Conservation (phyloP, 192 early-diverging fungal genomes). For the Linnemannia hyalina region DNA sequence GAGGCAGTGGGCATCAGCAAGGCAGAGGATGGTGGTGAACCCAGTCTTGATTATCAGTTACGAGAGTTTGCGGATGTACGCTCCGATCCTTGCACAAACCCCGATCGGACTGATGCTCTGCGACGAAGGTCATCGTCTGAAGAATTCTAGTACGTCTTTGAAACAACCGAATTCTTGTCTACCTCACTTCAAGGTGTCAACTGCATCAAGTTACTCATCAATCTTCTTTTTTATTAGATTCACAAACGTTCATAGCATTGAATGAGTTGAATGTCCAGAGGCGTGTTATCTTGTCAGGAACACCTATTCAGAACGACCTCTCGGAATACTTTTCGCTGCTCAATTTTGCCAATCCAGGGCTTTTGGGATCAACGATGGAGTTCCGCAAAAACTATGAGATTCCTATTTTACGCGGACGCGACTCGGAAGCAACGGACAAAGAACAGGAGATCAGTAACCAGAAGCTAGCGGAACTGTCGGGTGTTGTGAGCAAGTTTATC, state of each 20-base stretch:
- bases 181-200: not conserved
- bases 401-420: slow-evolving; percentile 95
- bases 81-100: slow-evolving; percentile 77
- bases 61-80: slow-evolving; percentile 91
- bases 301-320: slow-evolving; percentile 89
- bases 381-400: slow-evolving; percentile 94
- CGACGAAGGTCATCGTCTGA: slow-evolving; percentile 97
- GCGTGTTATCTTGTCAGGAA: slow-evolving; percentile 95
- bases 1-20: slow-evolving; percentile 82
- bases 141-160: slow-evolving; percentile 76
- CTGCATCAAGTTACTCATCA: not conserved
- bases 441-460: slow-evolving; percentile 85
- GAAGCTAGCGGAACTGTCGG: slow-evolving; percentile 87
- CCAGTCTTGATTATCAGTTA: slow-evolving; percentile 98
- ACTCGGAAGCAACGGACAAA: slow-evolving; percentile 86
- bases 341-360: slow-evolving; percentile 94
- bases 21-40: slow-evolving; percentile 88
- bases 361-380: slow-evolving; percentile 88
- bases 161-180: not conserved
- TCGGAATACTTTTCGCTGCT: slow-evolving; percentile 95
- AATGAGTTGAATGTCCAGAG: slow-evolving; percentile 90
- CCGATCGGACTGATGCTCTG: slow-evolving; percentile 95
- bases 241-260: slow-evolving; percentile 85
- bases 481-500: slow-evolving; percentile 94
- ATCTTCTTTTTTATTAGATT: slow-evolving; percentile 57